Base-by-base conservation (phyloP, 495 filamentous ascomycete species). In the Evernia prunastri region DNA sequence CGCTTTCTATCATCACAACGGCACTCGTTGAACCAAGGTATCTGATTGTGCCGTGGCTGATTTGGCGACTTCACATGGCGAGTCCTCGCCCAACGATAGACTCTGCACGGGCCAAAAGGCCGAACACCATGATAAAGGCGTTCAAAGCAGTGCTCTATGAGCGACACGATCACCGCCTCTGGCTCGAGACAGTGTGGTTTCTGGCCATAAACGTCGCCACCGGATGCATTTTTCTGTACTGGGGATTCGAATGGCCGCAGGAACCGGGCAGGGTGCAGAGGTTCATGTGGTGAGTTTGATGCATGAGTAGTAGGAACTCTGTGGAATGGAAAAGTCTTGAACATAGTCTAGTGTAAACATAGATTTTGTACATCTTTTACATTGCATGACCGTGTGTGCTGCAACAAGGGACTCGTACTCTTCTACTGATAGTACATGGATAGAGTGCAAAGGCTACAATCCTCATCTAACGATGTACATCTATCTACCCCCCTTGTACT, bases 21-120 rank as follows among this genome's bases (percentile, higher is more conserved):
- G 91, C 94, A 4, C 81, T 98, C 3, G 93, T 98, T 15, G 94
- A 98, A 70, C 92, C 92, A 3, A 82, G 94, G 7, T 98, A 98
- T 72, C 93, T 95, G 71, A 93, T 97, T 71, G 79, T 96, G 4
- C 92, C 92, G 0, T 98, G 94, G 94, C 83, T 96, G 35, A 84
- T 97, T 71, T 98, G 91, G 90, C 81, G 95, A 12, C 75, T 96
- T 17, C 85, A 96, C 73, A 74, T 97, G 0, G 89, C 88, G 10
- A 68, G 75, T 18, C 40, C 71, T 61, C 68, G 73, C 53, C 77
- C 77, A 39, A 73, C 47, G 67, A 71, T 25, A 51, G 72, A 13
- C 59, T 65, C 40, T 70, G 12, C 67, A 66, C 66, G 7, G 37
- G 25, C 71, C 71, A 37, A 72, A 74, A 31, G 61, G 65, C 39